A percentile compares a stretch with the other conserved stretches of the same genome.
These are phyloP conservation scores for Inosperma sp. DNA, from an alignment of 768 basidiomycete genomes.

Conservation along the genomic window DNA sequence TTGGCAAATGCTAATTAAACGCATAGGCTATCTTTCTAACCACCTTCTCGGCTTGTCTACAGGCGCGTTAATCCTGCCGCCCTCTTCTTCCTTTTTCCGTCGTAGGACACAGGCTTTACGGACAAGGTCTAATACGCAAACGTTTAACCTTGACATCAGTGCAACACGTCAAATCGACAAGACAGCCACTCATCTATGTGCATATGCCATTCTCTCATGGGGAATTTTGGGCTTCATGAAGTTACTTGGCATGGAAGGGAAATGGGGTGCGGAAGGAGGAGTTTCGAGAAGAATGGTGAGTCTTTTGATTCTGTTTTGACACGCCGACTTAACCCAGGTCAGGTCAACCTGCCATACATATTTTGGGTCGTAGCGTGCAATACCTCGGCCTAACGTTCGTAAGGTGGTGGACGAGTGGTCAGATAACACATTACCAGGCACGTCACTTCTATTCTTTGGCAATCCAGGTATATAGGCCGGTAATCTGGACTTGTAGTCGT, in stretches of 20 bases:
- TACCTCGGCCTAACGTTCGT: too few species aligned
- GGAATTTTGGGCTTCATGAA: conserved; percentile 39
- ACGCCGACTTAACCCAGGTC: not conserved
- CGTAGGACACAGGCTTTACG: conserved; percentile 41
- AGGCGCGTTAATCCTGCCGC: conserved; percentile 77
- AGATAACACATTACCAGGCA: too few species aligned
- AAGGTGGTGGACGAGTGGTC: too few species aligned
- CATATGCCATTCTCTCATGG: conserved; percentile 83
- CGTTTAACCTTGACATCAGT: conserved; percentile 17
- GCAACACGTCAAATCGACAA: conserved; percentile 62
- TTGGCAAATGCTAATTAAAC: not conserved
- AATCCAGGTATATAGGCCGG: too few species aligned
- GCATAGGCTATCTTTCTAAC: conserved; percentile 77
- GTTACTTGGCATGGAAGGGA: conserved; percentile 37
- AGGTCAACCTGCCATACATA: conserved; percentile 89
- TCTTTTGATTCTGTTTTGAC: not conserved
- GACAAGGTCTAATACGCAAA: conserved; percentile 14
- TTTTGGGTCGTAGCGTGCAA: conserved; percentile 90
- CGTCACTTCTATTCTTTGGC: too few species aligned
- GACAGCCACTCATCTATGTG: conserved; percentile 69
- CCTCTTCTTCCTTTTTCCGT: conserved; percentile 63
- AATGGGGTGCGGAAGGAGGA: conserved; percentile 26
- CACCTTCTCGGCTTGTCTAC: conserved; percentile 81
- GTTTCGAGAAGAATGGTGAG: conserved; percentile 47
- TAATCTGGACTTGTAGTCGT: too few species aligned